These are phyloP conservation scores for Dipodascus geniculatus DNA, from an alignment of 805 yeast species.

Conservation along the genomic window DNA sequence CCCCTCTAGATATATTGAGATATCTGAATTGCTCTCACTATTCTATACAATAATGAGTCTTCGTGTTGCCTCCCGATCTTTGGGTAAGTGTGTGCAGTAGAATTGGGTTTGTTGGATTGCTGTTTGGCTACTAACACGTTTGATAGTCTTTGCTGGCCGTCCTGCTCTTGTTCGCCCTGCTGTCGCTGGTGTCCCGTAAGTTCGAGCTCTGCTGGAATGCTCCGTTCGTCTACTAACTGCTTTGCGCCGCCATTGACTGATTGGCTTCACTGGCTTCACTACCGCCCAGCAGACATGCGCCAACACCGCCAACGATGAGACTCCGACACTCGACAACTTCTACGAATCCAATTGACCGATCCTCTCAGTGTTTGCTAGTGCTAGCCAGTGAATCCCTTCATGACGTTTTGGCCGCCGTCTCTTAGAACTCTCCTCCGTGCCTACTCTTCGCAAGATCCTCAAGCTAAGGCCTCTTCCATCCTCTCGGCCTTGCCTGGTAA, in stretches of 20 bases:
- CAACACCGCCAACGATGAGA: too few relatives aligned
- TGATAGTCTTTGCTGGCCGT: constrained; percentile 3
- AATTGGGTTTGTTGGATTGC: constrained; percentile 2
- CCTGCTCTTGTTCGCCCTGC: constrained; percentile 3
- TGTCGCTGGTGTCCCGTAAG: constrained; percentile 3
- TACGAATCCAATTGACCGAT: neutral
- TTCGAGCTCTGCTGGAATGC: neutral
- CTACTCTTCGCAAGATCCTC: constrained; percentile 50
- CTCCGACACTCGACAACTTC: neutral
- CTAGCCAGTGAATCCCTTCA: neutral
- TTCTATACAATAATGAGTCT: constrained; percentile 10
- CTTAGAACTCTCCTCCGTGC: neutral
- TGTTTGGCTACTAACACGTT: neutral
- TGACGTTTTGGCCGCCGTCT: neutral
- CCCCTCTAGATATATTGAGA: neutral
- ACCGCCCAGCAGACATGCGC: too few relatives aligned
- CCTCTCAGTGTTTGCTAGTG: too few relatives aligned
- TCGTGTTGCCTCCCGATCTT: constrained; percentile 12
- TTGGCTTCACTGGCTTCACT: neutral
- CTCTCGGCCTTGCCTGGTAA: constrained; percentile 91
- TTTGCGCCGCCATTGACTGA: neutral
- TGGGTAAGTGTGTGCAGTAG: constrained; percentile 8
- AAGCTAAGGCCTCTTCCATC: constrained; percentile 80
- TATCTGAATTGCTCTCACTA: neutral
- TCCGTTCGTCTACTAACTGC: constrained; percentile 7